phyloP scores from a whole-genome alignment of 108 stramenopile species.

The Nitzschia sp. region DNA sequence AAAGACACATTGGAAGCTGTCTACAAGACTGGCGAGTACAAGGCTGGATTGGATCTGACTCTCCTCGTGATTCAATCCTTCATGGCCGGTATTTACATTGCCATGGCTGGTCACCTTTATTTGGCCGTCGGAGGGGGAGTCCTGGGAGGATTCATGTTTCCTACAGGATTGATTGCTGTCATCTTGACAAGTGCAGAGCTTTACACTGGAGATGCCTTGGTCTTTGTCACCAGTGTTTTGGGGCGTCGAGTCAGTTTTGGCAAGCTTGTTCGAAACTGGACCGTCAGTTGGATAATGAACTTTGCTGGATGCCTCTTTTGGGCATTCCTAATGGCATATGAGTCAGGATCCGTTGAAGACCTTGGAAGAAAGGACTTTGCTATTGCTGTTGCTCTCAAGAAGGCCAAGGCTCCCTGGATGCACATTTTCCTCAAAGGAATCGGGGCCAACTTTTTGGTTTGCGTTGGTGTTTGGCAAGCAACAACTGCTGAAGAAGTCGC shows the following conservation, averaged over 20 bases:
- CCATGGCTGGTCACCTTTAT: slow-evolving; percentile 42
- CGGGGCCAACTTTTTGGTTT: slow-evolving; percentile 51
- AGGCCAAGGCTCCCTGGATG: slow-evolving; percentile 26
- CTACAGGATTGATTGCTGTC: slow-evolving; percentile 39
- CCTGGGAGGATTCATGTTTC: slow-evolving; percentile 38
- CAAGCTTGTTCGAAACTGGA: slow-evolving; percentile 41
- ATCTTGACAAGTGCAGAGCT: slow-evolving; percentile 43
- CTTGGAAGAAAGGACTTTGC: slow-evolving; percentile 26
- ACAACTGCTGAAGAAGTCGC: slow-evolving; percentile 43
- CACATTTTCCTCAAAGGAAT: slow-evolving; percentile 44
- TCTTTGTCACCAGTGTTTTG: slow-evolving; percentile 35
- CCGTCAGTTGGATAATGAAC: slow-evolving; percentile 45
- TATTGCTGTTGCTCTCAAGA: slow-evolving; percentile 34
- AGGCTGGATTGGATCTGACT: slow-evolving; percentile 33
- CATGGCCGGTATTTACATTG: slow-evolving; percentile 52
- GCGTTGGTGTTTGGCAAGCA: slow-evolving; percentile 47
- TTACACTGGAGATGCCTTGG: slow-evolving; percentile 45
- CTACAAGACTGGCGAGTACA: slow-evolving; percentile 42
- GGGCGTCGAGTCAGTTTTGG: slow-evolving; percentile 24
- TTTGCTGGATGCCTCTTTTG: slow-evolving; percentile 39
- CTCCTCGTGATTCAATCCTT: slow-evolving; percentile 38
- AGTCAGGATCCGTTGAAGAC: slow-evolving; percentile 35
- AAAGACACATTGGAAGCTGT: slow-evolving; percentile 39
- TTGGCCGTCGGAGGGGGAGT: slow-evolving; percentile 37
- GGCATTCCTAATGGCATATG: slow-evolving; percentile 35